phyloP scores from a whole-genome alignment of 192 early-diverging fungal species.

The Umbelopsis isabellina region DNA sequence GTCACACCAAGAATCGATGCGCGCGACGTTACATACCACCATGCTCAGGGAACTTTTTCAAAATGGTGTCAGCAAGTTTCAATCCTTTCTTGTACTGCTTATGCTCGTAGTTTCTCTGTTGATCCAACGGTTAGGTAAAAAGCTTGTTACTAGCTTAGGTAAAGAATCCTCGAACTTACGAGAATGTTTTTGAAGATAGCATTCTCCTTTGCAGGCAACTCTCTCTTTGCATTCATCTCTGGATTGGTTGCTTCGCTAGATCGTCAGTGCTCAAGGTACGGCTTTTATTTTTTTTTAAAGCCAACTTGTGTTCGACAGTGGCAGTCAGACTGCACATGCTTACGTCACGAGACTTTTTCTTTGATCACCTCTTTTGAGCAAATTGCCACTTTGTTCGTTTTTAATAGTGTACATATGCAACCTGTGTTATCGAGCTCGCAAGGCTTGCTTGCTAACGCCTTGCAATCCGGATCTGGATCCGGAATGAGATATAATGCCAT shows the following conservation, averaged over 20 bases:
- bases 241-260: background rate
- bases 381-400: background rate
- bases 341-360: constrained; percentile 15
- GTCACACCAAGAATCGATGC: background rate
- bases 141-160: background rate
- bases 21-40: constrained; percentile 60
- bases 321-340: background rate
- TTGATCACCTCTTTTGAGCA: no score
- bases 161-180: constrained; percentile 45
- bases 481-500: constrained; percentile 17
- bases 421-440: constrained; percentile 10
- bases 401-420: background rate
- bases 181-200: constrained; percentile 72
- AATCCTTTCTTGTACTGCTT: constrained; percentile 96
- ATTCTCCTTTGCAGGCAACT: constrained; percentile 74
- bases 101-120: constrained; percentile 90
- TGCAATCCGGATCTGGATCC: constrained; percentile 18
- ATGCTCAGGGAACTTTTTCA: constrained; percentile 93
- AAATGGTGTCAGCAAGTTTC: constrained; percentile 86
- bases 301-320: background rate
- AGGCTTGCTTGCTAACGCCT: constrained; percentile 4
- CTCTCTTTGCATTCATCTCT: constrained; percentile 45
- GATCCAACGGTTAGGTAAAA: constrained; percentile 3
- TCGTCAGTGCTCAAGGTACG: constrained; percentile 7
- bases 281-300: constrained; percentile 9